Evolutionary conservation across 306 rosid species (phyloP), one percentile per base, ranked within the genome.

Genomic region (Begonia loranthoides): DNA sequence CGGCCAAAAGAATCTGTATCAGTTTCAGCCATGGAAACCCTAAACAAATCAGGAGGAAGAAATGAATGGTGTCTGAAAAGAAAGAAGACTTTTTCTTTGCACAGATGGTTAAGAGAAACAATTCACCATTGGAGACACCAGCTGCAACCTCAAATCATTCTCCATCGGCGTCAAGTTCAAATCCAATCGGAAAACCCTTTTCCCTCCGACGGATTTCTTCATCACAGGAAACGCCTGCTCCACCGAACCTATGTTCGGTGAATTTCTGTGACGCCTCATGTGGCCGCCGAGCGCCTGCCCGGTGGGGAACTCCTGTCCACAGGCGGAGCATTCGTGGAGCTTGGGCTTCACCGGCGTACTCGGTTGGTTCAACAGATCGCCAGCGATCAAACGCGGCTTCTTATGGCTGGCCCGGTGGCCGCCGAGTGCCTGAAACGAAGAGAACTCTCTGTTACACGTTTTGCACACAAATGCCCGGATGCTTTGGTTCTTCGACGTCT

Each of bases 261-360:
- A 21, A 49, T 15, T 58, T 54, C 81, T 74, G 52, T 89, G 97
- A n/a, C 87, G 74, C 38, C 97, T 76, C 97, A 89, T 82, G 65
- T 89, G 97, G 0, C 97, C 97, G 12, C 97, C 95, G 0, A 89
- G 78, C 2, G 97, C 95, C 45, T 89, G 97, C n/a, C 97, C 97
- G 5, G 73, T 28, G 1, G 75, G 54, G 17, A 89, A 89, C 63
- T 79, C 73, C 17, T 66, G 40, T 9, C 93, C 95, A 61, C 97
- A 89, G n/a, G 84, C 39, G 2, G 83, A 67, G 33, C 96, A 87
- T 12, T 68, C 69, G 50, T 89, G 95, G 49, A 55, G 63, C 85
- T 69, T 83, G 1, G 66, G 62, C 66, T 79, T 76, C 36, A 1
- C 47, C 12, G 24, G 60, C 9, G 70, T 11, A 3, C 11, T 14